Conservation (phyloP, 1,139 yeast species). For the Cylindricascospora bacillispora region DNA sequence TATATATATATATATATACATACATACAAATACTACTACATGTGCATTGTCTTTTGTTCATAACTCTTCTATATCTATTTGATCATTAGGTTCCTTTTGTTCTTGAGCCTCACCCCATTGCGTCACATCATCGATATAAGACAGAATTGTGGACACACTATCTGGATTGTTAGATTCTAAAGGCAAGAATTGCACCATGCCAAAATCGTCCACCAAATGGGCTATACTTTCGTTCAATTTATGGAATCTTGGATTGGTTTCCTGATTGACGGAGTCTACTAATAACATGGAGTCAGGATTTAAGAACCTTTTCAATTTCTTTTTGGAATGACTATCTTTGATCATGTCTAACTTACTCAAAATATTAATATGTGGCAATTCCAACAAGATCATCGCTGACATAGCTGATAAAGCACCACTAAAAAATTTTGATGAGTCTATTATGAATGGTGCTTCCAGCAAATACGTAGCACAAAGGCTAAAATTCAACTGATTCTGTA, state of each 20-base stretch:
- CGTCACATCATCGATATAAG: conserved; percentile 91
- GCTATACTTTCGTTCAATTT: conserved; percentile 74
- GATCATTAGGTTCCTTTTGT: conserved; percentile 89
- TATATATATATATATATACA: conserved; percentile 1
- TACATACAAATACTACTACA: no score
- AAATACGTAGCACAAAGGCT: conserved; percentile 85
- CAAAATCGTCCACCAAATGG: conserved; percentile 85
- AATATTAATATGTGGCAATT: conserved; percentile 86
- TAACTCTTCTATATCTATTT: conserved; percentile 43
- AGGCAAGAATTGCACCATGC: conserved; percentile 95
- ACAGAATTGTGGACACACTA: conserved; percentile 68
- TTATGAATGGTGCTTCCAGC: conserved; percentile 85
- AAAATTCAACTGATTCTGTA: conserved; percentile 67
- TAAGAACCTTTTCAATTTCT: conserved; percentile 68
- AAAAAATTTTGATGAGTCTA: conserved; percentile 83
- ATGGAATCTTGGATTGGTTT: conserved; percentile 62
- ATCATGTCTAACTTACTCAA: conserved; percentile 78
- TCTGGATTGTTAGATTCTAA: conserved; percentile 73
- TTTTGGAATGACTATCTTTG: conserved; percentile 58
- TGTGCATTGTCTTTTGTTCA: no score
- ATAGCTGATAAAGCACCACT: conserved; percentile 94
- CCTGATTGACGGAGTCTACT: conserved; percentile 36
- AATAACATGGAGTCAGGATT: conserved; percentile 84
- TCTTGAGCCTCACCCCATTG: conserved; percentile 97
- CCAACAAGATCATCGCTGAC: conserved; percentile 94